These are phyloP conservation scores for Ceratorhiza oryzae-sativae DNA, from an alignment of 1,284 basidiomycete genomes.

Conservation along the genomic window DNA sequence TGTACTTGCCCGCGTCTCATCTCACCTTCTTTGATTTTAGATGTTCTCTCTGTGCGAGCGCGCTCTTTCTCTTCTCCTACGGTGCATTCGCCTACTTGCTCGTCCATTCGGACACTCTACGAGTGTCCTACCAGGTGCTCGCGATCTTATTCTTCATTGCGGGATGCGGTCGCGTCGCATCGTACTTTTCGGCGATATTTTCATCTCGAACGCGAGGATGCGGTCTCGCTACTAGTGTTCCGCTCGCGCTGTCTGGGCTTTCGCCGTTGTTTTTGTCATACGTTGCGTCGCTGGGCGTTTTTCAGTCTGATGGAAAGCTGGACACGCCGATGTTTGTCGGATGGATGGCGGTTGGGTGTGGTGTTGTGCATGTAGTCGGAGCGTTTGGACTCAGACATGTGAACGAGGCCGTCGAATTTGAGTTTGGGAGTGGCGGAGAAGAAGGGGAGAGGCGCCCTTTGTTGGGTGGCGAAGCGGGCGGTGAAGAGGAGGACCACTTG, in stretches of 20 bases:
- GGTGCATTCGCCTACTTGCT: conserved; percentile 67
- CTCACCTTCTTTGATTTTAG: conserved; percentile 15
- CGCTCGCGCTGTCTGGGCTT: conserved; percentile 74
- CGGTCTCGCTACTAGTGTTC: conserved; percentile 64
- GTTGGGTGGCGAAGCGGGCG: neutral
- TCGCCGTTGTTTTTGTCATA: conserved; percentile 74
- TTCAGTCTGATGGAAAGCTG: conserved; percentile 54
- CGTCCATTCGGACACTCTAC: conserved; percentile 54
- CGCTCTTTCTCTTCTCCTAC: conserved; percentile 66
- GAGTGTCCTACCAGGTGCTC: neutral
- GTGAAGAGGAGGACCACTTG: neutral
- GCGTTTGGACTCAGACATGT: conserved; percentile 55
- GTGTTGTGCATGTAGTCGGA: conserved; percentile 62
- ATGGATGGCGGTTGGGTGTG: conserved; percentile 65
- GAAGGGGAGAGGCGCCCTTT: neutral
- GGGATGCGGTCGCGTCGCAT: conserved; percentile 71
- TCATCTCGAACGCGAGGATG: conserved; percentile 11
- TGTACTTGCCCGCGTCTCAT: neutral
- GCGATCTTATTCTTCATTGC: conserved; percentile 59
- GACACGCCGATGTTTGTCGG: conserved; percentile 62
- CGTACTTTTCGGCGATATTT: conserved; percentile 53
- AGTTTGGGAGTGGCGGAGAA: neutral
- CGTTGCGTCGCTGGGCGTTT: conserved; percentile 67
- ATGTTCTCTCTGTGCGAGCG: conserved; percentile 68
- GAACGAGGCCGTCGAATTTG: neutral